These are phyloP conservation scores for Stramenopiles sp. DNA, from an alignment of 352 stramenopile genomes.

Conservation along the genomic window DNA sequence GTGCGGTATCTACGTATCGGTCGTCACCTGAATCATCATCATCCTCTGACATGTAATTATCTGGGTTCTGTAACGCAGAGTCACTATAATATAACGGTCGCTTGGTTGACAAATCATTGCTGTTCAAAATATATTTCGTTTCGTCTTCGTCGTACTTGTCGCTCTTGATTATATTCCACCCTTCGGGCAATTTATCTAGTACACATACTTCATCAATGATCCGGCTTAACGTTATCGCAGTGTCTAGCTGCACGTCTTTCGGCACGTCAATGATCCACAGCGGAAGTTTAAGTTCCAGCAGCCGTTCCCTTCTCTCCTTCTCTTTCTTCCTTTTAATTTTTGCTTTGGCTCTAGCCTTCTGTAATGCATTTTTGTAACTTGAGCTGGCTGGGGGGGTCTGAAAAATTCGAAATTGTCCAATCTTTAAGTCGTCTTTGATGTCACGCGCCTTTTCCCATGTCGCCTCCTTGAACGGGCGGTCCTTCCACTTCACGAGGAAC, in stretches of 20 bases:
- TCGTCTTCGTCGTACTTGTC: background rate
- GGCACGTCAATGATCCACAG: conserved; percentile 11
- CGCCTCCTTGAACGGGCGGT: conserved; percentile 47
- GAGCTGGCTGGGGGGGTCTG: conserved; percentile 17
- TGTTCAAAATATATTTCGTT: conserved; percentile 1
- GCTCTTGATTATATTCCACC: background rate
- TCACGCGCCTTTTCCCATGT: conserved; percentile 28
- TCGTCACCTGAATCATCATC: background rate
- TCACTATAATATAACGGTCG: background rate
- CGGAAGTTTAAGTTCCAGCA: background rate
- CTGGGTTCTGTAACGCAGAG: background rate
- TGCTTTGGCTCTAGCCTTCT: conserved; percentile 20
- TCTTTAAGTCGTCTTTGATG: conserved; percentile 21
- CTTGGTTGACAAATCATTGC: background rate
- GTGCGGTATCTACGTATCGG: background rate
- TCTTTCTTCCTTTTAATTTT: conserved; percentile 18
- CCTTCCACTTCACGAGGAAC: conserved; percentile 98
- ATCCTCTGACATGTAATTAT: background rate
- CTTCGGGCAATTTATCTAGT: background rate
- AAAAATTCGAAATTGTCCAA: conserved; percentile 20
- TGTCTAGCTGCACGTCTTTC: conserved; percentile 20
- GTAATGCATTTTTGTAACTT: conserved; percentile 13
- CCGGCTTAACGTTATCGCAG: conserved; percentile 12
- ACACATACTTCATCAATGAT: conserved; percentile 1
- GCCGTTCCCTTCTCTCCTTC: background rate